These are phyloP conservation scores for Trichopus zeylanicus DNA, from an alignment of 116 monocot genomes.

Conservation along the genomic window DNA sequence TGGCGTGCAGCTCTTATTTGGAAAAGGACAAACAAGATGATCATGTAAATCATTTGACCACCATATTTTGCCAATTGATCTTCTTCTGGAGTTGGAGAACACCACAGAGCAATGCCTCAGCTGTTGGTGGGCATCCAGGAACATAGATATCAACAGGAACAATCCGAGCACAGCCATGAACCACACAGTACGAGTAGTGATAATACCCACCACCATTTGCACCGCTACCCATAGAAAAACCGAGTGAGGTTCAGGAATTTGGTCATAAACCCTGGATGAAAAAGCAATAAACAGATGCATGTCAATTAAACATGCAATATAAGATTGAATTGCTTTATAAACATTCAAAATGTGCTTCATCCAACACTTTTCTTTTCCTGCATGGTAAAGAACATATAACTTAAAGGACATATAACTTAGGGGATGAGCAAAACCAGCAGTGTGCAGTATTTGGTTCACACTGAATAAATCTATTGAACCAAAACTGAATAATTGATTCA, in stretches of 20 bases:
- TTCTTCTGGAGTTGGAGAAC: conserved; percentile 99
- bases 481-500: no score
- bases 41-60: neutral
- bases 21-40: neutral
- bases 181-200: conserved; percentile 96
- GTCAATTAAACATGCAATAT: neutral
- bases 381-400: no score
- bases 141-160: conserved; percentile 99
- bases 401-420: no score
- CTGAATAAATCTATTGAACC: no score
- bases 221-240: conserved; percentile 98
- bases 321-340: neutral
- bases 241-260: conserved; percentile 98
- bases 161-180: conserved; percentile 91
- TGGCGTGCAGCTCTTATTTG: no score
- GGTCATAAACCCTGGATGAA: conserved; percentile 82
- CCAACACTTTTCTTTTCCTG: no score
- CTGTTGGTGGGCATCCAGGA: conserved; percentile 94
- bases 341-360: neutral
- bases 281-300: neutral
- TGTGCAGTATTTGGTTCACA: no score
- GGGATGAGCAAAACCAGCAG: no score
- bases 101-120: conserved; percentile 89
- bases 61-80: conserved; percentile 47
- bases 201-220: conserved; percentile 98